These are phyloP conservation scores for Eremothecium cymbalariae DNA, from an alignment of 1,139 yeast genomes.

Conservation along the genomic window DNA sequence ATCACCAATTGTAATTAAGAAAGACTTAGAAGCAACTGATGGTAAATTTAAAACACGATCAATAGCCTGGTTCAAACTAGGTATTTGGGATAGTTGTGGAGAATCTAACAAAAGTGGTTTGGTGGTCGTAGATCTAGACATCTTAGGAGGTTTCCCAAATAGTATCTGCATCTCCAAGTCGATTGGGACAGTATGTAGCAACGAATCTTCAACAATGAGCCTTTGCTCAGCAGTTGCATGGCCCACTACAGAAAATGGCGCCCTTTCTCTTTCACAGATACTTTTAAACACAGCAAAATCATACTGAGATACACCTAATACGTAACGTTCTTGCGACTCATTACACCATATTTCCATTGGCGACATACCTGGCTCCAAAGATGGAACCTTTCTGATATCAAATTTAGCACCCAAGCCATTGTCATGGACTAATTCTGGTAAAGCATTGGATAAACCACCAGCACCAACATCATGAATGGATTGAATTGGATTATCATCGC, in stretches of 20 bases:
- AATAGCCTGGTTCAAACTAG: constrained; percentile 55
- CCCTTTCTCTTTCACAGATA: constrained; percentile 92
- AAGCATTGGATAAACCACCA: constrained; percentile 95
- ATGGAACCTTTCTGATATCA: constrained; percentile 83
- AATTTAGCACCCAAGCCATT: constrained; percentile 91
- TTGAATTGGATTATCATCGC: constrained; percentile 77
- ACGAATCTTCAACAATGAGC: constrained; percentile 69
- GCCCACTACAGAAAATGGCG: constrained; percentile 94
- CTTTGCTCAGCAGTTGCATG: constrained; percentile 83
- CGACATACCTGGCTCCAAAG: constrained; percentile 96
- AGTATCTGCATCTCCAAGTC: constrained; percentile 95
- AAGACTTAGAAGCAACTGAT: constrained; percentile 89
- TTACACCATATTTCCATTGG: constrained; percentile 99
- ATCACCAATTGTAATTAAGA: constrained; percentile 94
- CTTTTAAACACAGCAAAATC: constrained; percentile 63
- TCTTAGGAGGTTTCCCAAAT: constrained; percentile 95
- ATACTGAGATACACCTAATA: constrained; percentile 80
- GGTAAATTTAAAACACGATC: constrained; percentile 83
- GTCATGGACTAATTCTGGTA: constrained; percentile 96
- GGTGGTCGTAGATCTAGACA: constrained; percentile 72
- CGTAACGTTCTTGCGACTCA: constrained; percentile 98
- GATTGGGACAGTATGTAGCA: constrained; percentile 74
- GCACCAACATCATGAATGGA: constrained; percentile 99
- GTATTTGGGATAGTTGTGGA: constrained; percentile 35
- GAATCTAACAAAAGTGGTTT: constrained; percentile 52